Conservation (phyloP, 2,329 filamentous ascomycete species). For the Colletotrichum cuscutae region DNA sequence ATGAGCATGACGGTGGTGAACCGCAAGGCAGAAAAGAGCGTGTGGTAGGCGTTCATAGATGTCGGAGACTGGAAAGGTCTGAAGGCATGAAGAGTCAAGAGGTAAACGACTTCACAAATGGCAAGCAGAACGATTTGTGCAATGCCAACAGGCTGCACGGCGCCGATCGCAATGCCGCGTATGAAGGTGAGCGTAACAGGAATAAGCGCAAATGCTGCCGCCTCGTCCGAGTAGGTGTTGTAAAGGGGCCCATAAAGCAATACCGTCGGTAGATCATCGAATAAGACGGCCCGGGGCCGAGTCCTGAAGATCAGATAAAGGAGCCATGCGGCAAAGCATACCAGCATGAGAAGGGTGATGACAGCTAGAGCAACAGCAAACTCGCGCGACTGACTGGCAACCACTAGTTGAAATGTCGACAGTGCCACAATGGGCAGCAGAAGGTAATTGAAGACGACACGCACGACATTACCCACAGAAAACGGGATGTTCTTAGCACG, state of each 20-base stretch:
- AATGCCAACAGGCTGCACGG: constrained; percentile 91
- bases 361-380: constrained; percentile 81
- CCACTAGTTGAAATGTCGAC: constrained; percentile 91
- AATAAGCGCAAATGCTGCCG: constrained; percentile 88
- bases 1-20: constrained; percentile 81
- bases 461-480: constrained; percentile 79
- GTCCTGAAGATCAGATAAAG: constrained; percentile 83
- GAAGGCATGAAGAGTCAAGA: constrained; percentile 89
- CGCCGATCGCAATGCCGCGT: constrained; percentile 90
- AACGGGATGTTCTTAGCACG: constrained; percentile 94
- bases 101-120: constrained; percentile 91
- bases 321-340: constrained; percentile 81
- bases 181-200: constrained; percentile 87
- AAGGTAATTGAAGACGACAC: constrained; percentile 93
- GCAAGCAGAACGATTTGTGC: constrained; percentile 92
- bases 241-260: constrained; percentile 93
- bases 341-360: constrained; percentile 76
- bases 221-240: constrained; percentile 96
- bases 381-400: constrained; percentile 73
- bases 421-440: constrained; percentile 86
- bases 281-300: constrained; percentile 85
- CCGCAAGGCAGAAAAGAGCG: constrained; percentile 81
- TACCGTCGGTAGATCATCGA: constrained; percentile 91
- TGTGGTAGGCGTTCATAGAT: constrained; percentile 97
- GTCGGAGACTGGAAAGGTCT: constrained; percentile 90